These are phyloP conservation scores for Acacia pycnantha DNA, from an alignment of 331 rosid genomes.

Conservation along the genomic window DNA sequence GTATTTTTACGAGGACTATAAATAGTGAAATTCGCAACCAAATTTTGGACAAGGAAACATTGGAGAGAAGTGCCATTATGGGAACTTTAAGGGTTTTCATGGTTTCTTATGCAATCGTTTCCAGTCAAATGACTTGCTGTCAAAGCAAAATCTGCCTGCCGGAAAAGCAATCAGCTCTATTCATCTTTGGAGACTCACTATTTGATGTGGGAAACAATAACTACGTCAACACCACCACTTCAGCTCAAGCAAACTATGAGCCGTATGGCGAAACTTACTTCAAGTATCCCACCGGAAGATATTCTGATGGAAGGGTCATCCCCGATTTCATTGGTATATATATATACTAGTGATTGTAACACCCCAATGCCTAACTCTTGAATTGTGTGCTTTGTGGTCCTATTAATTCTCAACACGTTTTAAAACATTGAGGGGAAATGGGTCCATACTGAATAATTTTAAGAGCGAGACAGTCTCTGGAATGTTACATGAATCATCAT, in stretches of 20 bases:
- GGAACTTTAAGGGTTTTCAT: background rate
- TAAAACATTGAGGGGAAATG: too few relatives aligned
- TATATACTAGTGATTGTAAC: too few relatives aligned
- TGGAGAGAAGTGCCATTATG: background rate
- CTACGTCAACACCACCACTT: slow-evolving; percentile 40
- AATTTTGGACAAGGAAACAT: background rate
- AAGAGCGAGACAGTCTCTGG: too few relatives aligned
- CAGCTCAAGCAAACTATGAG: slow-evolving; percentile 15
- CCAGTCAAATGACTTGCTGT: background rate
- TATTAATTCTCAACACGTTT: too few relatives aligned
- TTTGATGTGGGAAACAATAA: slow-evolving; percentile 50
- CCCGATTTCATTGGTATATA: slow-evolving; percentile 49
- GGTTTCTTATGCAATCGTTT: background rate
- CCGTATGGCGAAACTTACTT: slow-evolving; percentile 55
- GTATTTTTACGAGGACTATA: background rate
- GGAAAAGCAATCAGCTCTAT: slow-evolving; percentile 24
- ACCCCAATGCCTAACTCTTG: too few relatives aligned
- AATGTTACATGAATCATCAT: too few relatives aligned
- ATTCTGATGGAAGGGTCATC: slow-evolving; percentile 44
- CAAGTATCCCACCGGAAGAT: slow-evolving; percentile 45
- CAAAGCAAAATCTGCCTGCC: background rate
- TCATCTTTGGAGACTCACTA: slow-evolving; percentile 48
- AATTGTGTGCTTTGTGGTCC: too few relatives aligned
- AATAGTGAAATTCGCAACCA: background rate
- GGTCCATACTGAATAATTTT: too few relatives aligned